Evolutionary conservation across 805 yeast species (phyloP).

Genomic region (Hanseniaspora singularis): DNA sequence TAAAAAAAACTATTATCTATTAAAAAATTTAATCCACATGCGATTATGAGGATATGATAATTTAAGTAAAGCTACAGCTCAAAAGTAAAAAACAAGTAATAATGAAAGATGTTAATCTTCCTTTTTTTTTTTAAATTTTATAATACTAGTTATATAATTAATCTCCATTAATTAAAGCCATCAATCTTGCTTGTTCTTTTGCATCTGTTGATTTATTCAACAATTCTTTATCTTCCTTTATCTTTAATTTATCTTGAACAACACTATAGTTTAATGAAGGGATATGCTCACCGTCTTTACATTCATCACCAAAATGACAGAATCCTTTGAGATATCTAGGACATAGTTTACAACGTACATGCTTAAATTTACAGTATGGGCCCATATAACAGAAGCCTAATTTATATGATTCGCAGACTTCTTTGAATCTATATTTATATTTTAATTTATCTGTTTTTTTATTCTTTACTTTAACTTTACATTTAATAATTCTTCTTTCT

Average conservation of each 20-base stretch:
- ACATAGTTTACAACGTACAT: constrained; percentile 62
- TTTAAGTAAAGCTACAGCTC: no score
- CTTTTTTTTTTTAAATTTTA: no score
- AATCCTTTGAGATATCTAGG: constrained; percentile 77
- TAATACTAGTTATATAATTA: no score
- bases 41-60: no score
- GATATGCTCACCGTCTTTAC: constrained; percentile 73
- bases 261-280: constrained; percentile 32
- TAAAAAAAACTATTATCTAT: no score
- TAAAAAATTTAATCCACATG: no score
- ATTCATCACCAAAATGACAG: constrained; percentile 77
- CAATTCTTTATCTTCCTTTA: constrained; percentile 27
- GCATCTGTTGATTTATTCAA: constrained; percentile 28
- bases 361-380: constrained; percentile 71
- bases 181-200: constrained; percentile 28
- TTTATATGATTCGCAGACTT: constrained; percentile 72
- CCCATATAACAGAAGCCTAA: constrained; percentile 90
- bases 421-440: constrained; percentile 25
- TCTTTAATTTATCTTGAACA: constrained; percentile 29
- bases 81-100: no score
- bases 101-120: no score
- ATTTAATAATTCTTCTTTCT: constrained; percentile 8
- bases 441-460: constrained; percentile 35
- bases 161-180: constrained; percentile 29
- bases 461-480: constrained; percentile 5